Evolutionary conservation across 2,329 filamentous ascomycete species (phyloP).

Genomic region (Verticillium dahliae): DNA sequence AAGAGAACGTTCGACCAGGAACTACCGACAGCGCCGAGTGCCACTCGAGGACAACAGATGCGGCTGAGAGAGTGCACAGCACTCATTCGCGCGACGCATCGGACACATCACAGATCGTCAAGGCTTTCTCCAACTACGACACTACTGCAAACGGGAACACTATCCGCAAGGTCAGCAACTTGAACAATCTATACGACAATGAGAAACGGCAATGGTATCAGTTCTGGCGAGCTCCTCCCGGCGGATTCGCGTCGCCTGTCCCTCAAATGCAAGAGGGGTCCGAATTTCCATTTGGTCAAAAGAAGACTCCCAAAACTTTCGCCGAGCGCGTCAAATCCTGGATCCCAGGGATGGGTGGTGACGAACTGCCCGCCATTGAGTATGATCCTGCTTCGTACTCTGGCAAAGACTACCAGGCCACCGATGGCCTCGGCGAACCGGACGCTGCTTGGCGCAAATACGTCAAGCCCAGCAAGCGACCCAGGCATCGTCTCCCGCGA

Average conservation of each 20-base stretch:
- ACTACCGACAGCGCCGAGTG: conserved; percentile 4
- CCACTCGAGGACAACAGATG: conserved; percentile 12
- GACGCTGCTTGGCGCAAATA: conserved; percentile 67
- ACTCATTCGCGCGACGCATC: conserved; percentile 29
- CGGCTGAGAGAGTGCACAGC: conserved; percentile 23
- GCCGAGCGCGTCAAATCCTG: conserved; percentile 43
- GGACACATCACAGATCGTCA: conserved; percentile 11
- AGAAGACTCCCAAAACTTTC: conserved; percentile 35
- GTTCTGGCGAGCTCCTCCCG: conserved; percentile 58
- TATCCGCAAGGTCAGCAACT: conserved; percentile 40
- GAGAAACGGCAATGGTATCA: conserved; percentile 49
- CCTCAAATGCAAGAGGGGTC: conserved; percentile 47
- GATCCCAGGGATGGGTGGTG: conserved; percentile 42
- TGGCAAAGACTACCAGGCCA: conserved; percentile 42
- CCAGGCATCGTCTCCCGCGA: conserved; percentile 70
- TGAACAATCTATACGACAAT: conserved; percentile 41
- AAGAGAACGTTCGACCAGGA: conserved; percentile 18
- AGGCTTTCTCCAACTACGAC: conserved; percentile 18
- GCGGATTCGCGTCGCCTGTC: conserved; percentile 54
- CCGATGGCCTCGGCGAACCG: conserved; percentile 54
- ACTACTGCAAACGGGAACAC: conserved; percentile 37
- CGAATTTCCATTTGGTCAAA: conserved; percentile 30
- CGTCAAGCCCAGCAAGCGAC: conserved; percentile 72
- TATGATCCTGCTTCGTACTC: conserved; percentile 63
- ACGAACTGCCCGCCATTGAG: conserved; percentile 28